phyloP scores from a whole-genome alignment of 441 rosid genomes.

The Populus hybrid region DNA sequence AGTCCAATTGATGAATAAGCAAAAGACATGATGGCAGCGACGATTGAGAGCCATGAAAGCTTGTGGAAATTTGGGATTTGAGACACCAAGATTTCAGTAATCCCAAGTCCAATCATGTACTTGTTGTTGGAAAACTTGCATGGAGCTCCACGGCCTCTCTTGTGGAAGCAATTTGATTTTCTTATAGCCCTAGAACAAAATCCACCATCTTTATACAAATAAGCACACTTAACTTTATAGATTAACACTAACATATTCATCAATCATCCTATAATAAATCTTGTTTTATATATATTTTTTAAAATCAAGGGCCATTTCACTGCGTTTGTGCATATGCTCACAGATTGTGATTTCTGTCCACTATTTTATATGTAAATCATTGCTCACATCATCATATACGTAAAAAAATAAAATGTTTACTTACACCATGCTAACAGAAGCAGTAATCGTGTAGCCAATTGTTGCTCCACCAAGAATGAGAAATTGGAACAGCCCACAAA shows the following conservation, averaged over 20 bases:
- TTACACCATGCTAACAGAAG: slow-evolving; percentile 6
- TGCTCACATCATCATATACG: too few species aligned
- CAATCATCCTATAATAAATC: neutral
- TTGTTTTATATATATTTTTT: neutral
- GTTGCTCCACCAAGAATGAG: neutral
- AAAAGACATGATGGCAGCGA: slow-evolving; percentile 38
- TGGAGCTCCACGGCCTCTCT: neutral
- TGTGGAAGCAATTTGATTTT: slow-evolving; percentile 31
- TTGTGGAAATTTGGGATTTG: slow-evolving; percentile 31
- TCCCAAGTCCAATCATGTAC: slow-evolving; percentile 26
- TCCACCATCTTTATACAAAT: neutral
- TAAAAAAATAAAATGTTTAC: neutral
- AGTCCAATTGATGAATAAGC: slow-evolving; percentile 30
- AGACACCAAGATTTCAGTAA: slow-evolving; percentile 24
- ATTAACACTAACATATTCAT: neutral
- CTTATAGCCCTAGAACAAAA: slow-evolving; percentile 18
- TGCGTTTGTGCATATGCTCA: neutral
- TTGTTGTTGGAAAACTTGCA: slow-evolving; percentile 18
- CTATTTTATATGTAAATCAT: too few species aligned
- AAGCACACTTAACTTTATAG: neutral
- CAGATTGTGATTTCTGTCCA: too few species aligned
- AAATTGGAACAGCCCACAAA: slow-evolving; percentile 1
- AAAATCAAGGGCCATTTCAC: too few species aligned
- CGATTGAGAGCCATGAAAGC: slow-evolving; percentile 27
- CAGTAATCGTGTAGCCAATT: slow-evolving; percentile 7